Evolutionary conservation across 1,284 basidiomycete species (phyloP).

Genomic region (Stygiomarasmius scandens): DNA sequence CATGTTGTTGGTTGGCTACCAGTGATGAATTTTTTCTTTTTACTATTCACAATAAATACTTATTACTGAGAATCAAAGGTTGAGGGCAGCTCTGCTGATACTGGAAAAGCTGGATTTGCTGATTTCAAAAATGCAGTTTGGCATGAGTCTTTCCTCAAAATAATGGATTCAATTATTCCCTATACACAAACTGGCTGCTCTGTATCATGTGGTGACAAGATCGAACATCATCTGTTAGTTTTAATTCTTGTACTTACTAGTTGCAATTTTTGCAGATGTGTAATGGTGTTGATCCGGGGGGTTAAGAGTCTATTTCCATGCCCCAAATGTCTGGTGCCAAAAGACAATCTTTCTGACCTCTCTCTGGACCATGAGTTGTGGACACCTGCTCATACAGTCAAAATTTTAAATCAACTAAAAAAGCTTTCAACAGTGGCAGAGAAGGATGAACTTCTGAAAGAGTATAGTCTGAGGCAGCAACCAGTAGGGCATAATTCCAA

Average conservation of each 20-base stretch:
- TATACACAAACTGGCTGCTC: conserved; percentile 27
- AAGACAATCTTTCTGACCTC: conserved; percentile 24
- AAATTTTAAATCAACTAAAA: conserved; percentile 17
- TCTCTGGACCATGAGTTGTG: conserved; percentile 16
- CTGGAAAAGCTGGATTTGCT: conserved; percentile 28
- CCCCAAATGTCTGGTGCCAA: conserved; percentile 35
- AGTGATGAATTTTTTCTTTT: background rate
- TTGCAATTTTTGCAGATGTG: too few relatives aligned
- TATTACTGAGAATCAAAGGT: too few relatives aligned
- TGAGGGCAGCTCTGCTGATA: conserved; percentile 26
- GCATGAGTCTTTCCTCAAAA: conserved; percentile 29
- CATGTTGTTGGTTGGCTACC: conserved; percentile 46
- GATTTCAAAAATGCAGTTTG: conserved; percentile 37
- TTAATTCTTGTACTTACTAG: too few relatives aligned
- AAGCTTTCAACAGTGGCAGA: conserved; percentile 11
- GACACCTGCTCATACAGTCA: conserved; percentile 19
- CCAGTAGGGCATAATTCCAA: conserved; percentile 32
- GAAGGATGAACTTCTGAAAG: conserved; percentile 26
- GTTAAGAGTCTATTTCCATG: conserved; percentile 30
- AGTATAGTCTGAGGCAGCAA: conserved; percentile 30
- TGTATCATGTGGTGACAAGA: conserved; percentile 27
- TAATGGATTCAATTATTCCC: conserved; percentile 27
- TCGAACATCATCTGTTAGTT: too few relatives aligned
- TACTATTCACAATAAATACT: too few relatives aligned
- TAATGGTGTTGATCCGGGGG: conserved; percentile 37